Conservation (phyloP, 2,329 filamentous ascomycete genomes). For the Diaporthe destruens region DNA sequence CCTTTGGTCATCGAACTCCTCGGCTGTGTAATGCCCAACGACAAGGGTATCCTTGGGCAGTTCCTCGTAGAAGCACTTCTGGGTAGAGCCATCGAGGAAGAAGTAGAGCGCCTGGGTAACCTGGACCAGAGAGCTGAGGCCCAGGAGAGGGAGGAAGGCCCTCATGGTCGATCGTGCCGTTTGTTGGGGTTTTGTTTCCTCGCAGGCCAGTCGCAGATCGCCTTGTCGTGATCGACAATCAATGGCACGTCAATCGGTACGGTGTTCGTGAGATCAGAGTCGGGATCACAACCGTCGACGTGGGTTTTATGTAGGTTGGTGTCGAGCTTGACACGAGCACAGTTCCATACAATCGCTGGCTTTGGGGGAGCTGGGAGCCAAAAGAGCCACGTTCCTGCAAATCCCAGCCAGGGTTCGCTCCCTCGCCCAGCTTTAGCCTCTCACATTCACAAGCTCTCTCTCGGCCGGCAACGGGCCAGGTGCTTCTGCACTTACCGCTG, state of each 20-base stretch:
- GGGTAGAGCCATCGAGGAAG: conserved; percentile 86
- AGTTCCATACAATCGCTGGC: conserved; percentile 11
- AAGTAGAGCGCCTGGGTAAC: conserved; percentile 95
- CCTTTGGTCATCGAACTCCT: conserved; percentile 82
- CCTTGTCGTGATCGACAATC: not conserved
- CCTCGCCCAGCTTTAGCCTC: not conserved
- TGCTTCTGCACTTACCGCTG: not conserved
- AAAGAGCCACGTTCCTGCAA: conserved; percentile 39
- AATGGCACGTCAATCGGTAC: not conserved
- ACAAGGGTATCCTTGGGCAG: conserved; percentile 97
- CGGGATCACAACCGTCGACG: not conserved
- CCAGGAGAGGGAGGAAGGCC: conserved; percentile 73
- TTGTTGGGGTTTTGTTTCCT: not conserved
- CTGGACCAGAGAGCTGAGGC: conserved; percentile 75
- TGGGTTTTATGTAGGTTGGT: conserved; percentile 17
- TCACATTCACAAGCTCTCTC: conserved; percentile 28
- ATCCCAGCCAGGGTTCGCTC: conserved; percentile 23
- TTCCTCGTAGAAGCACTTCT: conserved; percentile 99
- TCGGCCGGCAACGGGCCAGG: conserved; percentile 23
- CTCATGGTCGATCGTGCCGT: conserved; percentile 60
- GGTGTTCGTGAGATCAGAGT: not conserved
- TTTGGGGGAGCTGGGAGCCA: not conserved
- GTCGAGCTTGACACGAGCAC: conserved; percentile 22
- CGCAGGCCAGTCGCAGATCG: not conserved
- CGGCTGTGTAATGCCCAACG: conserved; percentile 89